phyloP scores from a whole-genome alignment of 768 basidiomycete species.

The Termitomyces sp. region DNA sequence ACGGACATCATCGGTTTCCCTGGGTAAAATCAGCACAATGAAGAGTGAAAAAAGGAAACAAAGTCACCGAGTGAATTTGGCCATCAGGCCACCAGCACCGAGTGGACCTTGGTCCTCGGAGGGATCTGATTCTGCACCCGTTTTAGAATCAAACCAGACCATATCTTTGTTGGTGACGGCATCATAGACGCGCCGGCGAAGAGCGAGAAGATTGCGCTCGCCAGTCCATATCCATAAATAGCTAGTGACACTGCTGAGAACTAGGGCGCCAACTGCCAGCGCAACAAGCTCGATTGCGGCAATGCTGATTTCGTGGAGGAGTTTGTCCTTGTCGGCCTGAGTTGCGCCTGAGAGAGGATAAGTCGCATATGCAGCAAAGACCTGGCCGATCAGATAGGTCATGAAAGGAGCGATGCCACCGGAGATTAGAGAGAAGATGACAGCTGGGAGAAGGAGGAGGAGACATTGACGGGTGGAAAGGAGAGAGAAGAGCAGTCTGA shows the following conservation, averaged over 20 bases:
- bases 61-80: conserved; percentile 77
- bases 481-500: conserved; percentile 57
- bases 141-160: conserved; percentile 88
- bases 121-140: conserved; percentile 48
- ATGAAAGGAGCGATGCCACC: conserved; percentile 82
- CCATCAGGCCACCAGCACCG: conserved; percentile 90
- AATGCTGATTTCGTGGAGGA: conserved; percentile 53
- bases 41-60: neutral
- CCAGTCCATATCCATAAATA: conserved; percentile 86
- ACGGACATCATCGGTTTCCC: conserved; percentile 94
- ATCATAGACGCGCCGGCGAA: conserved; percentile 65
- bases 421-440: conserved; percentile 54
- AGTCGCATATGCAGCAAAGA: conserved; percentile 72
- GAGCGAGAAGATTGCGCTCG: conserved; percentile 66
- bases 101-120: conserved; percentile 43
- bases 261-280: conserved; percentile 60
- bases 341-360: conserved; percentile 30
- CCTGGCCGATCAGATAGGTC: conserved; percentile 76
- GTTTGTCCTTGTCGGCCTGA: conserved; percentile 37
- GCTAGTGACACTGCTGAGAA: conserved; percentile 70
- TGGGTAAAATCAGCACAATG: conserved; percentile 22
- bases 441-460: conserved; percentile 58
- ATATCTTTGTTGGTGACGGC: conserved; percentile 68
- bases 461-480: conserved; percentile 53
- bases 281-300: conserved; percentile 63